A percentile compares a stretch with the other conserved stretches of the same genome.
phyloP scores from a whole-genome alignment of 768 basidiomycete species.

The Favolaschia claudopus region DNA sequence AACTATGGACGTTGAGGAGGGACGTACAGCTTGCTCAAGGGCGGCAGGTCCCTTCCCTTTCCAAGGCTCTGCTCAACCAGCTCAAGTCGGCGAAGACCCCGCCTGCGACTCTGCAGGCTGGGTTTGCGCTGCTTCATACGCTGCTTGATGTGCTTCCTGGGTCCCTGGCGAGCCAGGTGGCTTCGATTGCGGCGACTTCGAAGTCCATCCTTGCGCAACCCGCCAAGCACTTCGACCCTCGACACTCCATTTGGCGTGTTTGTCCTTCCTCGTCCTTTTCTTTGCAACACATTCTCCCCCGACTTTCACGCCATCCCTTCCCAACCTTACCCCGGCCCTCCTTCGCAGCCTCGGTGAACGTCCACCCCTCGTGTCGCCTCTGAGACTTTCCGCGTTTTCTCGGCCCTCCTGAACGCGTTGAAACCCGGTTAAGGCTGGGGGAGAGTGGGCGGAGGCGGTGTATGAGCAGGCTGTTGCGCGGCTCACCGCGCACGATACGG shows the following conservation, averaged over 20 bases:
- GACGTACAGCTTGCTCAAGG: constrained; percentile 70
- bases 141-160: constrained; percentile 85
- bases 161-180: constrained; percentile 75
- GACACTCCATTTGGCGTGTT: constrained; percentile 81
- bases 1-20: constrained; percentile 78
- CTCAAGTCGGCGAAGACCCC: constrained; percentile 83
- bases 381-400: constrained; percentile 88
- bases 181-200: constrained; percentile 67
- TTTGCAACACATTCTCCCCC: constrained; percentile 74
- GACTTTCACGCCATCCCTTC: constrained; percentile 66
- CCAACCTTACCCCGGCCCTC: constrained; percentile 75
- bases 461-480: constrained; percentile 79
- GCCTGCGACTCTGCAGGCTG: constrained; percentile 82
- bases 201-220: constrained; percentile 72
- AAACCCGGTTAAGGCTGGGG: constrained; percentile 68
- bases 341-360: constrained; percentile 80
- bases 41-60: constrained; percentile 80
- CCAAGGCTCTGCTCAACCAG: constrained; percentile 86
- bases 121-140: constrained; percentile 79
- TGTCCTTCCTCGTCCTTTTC: constrained; percentile 87
- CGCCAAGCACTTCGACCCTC: constrained; percentile 78
- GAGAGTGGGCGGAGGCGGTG: constrained; percentile 73
- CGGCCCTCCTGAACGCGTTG: constrained; percentile 77
- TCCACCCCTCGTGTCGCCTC: constrained; percentile 89
- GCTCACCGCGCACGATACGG: constrained; percentile 83